Percentiles rank a stretch among this genome's conserved stretches.
phyloP scores from a whole-genome alignment of 768 basidiomycete genomes.

The Boletus pseudopeckii region DNA sequence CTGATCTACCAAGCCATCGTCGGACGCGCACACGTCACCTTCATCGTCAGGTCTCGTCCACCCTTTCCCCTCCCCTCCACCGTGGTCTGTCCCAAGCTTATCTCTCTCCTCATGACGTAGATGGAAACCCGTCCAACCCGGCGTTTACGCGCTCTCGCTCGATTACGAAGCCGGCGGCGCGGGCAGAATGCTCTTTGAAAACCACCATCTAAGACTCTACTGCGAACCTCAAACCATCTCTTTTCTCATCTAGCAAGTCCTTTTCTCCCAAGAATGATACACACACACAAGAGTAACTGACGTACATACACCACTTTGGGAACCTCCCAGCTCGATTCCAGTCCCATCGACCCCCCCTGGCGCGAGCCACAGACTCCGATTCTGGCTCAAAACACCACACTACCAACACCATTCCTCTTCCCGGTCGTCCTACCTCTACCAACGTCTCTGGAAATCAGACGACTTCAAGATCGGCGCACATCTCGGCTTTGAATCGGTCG shows the following conservation, averaged over 20 bases:
- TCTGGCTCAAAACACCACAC: constrained; percentile 55
- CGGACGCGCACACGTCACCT: constrained; percentile 55
- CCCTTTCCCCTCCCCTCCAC: no score
- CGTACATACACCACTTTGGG: no score
- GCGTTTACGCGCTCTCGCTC: constrained; percentile 51
- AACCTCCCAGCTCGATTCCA: constrained; percentile 53
- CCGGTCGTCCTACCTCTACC: constrained; percentile 41
- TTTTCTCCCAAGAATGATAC: no score
- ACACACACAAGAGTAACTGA: no score
- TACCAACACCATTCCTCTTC: constrained; percentile 20
- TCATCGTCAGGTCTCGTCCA: constrained; percentile 46
- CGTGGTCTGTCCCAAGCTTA: background rate
- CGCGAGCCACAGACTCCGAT: constrained; percentile 59
- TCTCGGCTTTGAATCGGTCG: constrained; percentile 52
- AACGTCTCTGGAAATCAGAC: constrained; percentile 65
- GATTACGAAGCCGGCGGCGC: constrained; percentile 67
- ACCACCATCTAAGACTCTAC: constrained; percentile 49
- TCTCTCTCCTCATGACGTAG: constrained; percentile 34
- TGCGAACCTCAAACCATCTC: constrained; percentile 50
- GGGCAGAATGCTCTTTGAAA: constrained; percentile 51
- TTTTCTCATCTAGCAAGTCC: constrained; percentile 60
- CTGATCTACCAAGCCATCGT: constrained; percentile 54
- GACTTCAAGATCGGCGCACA: constrained; percentile 56
- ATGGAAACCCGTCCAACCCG: constrained; percentile 45
- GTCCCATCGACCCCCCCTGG: constrained; percentile 50